These are phyloP conservation scores for Sclerotinia spermophila DNA, from an alignment of 2,329 filamentous ascomycete genomes.

Conservation along the genomic window DNA sequence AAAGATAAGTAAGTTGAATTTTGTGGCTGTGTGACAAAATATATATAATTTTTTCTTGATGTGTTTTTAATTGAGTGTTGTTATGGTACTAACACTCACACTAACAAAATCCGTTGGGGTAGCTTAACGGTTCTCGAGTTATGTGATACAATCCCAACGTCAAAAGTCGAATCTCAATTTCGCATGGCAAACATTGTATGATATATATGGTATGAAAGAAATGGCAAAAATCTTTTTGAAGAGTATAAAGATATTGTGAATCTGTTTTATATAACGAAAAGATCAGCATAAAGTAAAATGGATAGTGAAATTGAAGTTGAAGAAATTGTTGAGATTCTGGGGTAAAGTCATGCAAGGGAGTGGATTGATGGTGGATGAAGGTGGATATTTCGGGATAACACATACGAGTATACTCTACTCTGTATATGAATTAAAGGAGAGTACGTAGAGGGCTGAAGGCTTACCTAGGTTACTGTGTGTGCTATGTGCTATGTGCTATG, in stretches of 20 bases:
- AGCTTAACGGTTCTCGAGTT: not conserved
- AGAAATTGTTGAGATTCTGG: conserved; percentile 14
- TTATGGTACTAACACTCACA: not conserved
- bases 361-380: not conserved
- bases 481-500: not conserved
- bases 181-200: not conserved
- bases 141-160: not conserved
- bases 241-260: not conserved
- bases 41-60: not conserved
- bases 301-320: not conserved
- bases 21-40: not conserved
- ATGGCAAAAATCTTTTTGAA: not conserved
- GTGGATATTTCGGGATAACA: not conserved
- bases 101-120: conserved; percentile 11
- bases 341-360: conserved; percentile 12
- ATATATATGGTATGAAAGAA: not conserved
- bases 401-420: too few species aligned
- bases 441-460: too few species aligned
- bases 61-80: not conserved
- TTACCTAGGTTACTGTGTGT: not conserved
- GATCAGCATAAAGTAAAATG: not conserved
- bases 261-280: not conserved
- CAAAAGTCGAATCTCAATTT: not conserved
- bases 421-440: not conserved
- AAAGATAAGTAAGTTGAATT: not conserved